Evolutionary conservation across 331 rosid species (phyloP).

Genomic region (Quercus lobata): DNA sequence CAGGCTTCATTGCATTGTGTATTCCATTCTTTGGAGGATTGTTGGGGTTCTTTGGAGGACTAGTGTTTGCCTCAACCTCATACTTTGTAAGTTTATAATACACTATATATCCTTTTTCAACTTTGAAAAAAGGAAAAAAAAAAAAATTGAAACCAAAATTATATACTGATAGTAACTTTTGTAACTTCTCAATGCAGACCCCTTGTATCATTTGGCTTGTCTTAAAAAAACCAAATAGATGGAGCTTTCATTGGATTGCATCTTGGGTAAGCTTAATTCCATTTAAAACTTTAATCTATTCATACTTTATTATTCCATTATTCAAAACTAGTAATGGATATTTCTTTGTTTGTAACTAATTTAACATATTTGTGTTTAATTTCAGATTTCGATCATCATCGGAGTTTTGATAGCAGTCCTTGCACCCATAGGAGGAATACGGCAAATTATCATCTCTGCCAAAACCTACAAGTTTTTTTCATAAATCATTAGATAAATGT

Average conservation of each 20-base stretch:
- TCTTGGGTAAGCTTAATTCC: conserved; percentile 32
- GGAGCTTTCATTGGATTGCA: conserved; percentile 43
- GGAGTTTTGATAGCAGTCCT: conserved; percentile 29
- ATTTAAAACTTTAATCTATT: background rate
- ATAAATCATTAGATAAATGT: background rate
- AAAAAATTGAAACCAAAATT: too few species aligned
- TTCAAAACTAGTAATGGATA: background rate
- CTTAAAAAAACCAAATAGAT: conserved; percentile 25
- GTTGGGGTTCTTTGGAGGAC: conserved; percentile 71
- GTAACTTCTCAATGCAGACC: conserved; percentile 24
- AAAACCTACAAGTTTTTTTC: conserved; percentile 43
- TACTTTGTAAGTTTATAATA: conserved; percentile 40
- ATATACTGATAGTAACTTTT: background rate
- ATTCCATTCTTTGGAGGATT: conserved; percentile 80
- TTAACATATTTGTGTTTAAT: background rate
- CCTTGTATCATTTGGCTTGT: conserved; percentile 55
- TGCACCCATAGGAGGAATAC: conserved; percentile 61
- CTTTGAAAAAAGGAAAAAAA: background rate
- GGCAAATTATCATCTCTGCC: conserved; percentile 42
- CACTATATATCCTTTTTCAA: background rate
- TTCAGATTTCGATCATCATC: conserved; percentile 24
- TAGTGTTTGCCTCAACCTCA: conserved; percentile 66
- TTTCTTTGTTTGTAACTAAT: background rate
- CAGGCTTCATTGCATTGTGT: conserved; percentile 40
- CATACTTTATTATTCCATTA: background rate